Percentiles rank a stretch among this genome's conserved stretches.
Conservation (phyloP, 2,329 filamentous ascomycete species). For the Diaporthe amygdali region DNA sequence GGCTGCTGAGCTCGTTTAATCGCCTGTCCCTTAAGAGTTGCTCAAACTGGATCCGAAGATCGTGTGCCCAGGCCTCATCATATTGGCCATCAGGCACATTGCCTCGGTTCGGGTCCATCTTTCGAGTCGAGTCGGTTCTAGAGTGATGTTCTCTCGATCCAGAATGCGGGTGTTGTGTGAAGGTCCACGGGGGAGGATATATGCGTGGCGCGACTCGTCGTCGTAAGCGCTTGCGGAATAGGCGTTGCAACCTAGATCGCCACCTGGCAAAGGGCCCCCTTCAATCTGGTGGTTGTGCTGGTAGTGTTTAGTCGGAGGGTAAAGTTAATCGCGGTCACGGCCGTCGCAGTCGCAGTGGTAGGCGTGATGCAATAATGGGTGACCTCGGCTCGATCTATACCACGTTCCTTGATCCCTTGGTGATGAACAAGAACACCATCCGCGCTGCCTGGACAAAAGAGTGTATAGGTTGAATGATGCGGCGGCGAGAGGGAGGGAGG, state of each 20-base stretch:
- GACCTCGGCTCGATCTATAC: background rate
- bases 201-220: slow-evolving; percentile 12
- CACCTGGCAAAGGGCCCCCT: background rate
- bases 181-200: background rate
- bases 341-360: background rate
- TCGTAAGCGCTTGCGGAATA: slow-evolving; percentile 21
- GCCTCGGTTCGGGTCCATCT: slow-evolving; percentile 36
- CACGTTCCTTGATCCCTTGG: slow-evolving; percentile 8
- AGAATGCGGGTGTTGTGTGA: background rate
- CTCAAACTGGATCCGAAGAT: slow-evolving; percentile 84
- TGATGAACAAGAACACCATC: background rate
- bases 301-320: background rate
- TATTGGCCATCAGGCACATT: slow-evolving; percentile 44
- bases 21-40: slow-evolving; percentile 84
- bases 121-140: slow-evolving; percentile 30
- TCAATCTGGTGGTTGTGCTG: background rate
- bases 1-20: slow-evolving; percentile 80
- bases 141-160: background rate
- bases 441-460: slow-evolving; percentile 22
- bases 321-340: background rate
- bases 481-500: slow-evolving; percentile 5
- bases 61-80: slow-evolving; percentile 78
- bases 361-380: background rate
- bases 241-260: slow-evolving; percentile 12
- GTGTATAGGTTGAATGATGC: slow-evolving; percentile 21